A percentile compares a stretch with the other conserved stretches of the same genome.
These are phyloP conservation scores for Gastrolobium bilobum DNA, from an alignment of 306 rosid genomes.

Conservation along the genomic window DNA sequence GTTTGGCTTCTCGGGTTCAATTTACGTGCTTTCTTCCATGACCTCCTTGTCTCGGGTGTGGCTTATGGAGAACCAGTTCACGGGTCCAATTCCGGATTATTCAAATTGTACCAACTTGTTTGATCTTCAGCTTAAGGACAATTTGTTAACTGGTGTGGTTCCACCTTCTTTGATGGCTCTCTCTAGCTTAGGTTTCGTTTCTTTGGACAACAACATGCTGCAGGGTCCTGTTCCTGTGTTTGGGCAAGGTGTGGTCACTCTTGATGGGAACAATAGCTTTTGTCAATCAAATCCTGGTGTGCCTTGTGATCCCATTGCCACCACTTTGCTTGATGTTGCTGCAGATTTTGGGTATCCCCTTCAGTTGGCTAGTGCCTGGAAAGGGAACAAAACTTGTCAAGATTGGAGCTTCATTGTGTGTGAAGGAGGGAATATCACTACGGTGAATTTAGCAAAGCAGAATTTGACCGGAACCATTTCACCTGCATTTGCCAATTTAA, in stretches of 20 bases:
- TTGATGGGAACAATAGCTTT: slow-evolving; percentile 60
- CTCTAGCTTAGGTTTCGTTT: slow-evolving; percentile 52
- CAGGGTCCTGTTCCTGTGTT: slow-evolving; percentile 70
- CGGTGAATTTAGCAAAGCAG: slow-evolving; percentile 54
- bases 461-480: slow-evolving; percentile 66
- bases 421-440: slow-evolving; percentile 43
- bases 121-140: slow-evolving; percentile 66
- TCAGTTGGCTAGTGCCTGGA: slow-evolving; percentile 60
- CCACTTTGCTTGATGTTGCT: slow-evolving; percentile 52
- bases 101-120: slow-evolving; percentile 48
- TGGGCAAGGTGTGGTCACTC: slow-evolving; percentile 27
- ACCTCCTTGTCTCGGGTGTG: slow-evolving; percentile 57
- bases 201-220: slow-evolving; percentile 62
- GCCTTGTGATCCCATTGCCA: slow-evolving; percentile 55
- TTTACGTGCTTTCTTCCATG: slow-evolving; percentile 45
- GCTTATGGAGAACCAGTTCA: slow-evolving; percentile 69
- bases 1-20: neutral
- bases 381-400: slow-evolving; percentile 57
- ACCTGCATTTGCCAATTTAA: slow-evolving; percentile 58
- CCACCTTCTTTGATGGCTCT: slow-evolving; percentile 55
- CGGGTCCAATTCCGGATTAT: slow-evolving; percentile 65
- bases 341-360: slow-evolving; percentile 59
- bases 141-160: slow-evolving; percentile 62
- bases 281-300: slow-evolving; percentile 34
- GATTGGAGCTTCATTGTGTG: slow-evolving; percentile 61